Conservation (phyloP, 2,329 filamentous ascomycete genomes). For the Colletotrichum viniferum region DNA sequence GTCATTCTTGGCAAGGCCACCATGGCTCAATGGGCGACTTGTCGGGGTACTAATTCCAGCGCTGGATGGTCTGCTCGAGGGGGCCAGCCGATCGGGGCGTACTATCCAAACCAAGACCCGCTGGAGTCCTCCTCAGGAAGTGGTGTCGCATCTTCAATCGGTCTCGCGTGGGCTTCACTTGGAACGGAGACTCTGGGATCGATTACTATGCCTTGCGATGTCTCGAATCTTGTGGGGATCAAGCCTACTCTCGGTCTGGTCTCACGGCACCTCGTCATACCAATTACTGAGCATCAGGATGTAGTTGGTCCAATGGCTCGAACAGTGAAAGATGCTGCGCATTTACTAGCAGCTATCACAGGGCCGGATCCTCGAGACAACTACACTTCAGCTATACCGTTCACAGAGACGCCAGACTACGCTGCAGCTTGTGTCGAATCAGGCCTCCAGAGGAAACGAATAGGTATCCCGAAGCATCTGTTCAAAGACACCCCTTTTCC, state of each 20-base stretch:
- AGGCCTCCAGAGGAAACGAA: slow-evolving; percentile 59
- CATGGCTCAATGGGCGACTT: slow-evolving; percentile 69
- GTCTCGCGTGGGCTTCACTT: slow-evolving; percentile 55
- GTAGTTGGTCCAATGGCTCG: slow-evolving; percentile 69
- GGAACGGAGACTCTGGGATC: slow-evolving; percentile 65
- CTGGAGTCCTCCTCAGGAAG: slow-evolving; percentile 66
- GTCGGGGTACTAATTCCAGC: slow-evolving; percentile 57
- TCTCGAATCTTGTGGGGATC: slow-evolving; percentile 70
- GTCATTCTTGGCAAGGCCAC: slow-evolving; percentile 72
- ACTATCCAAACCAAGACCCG: slow-evolving; percentile 66
- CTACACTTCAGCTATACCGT: slow-evolving; percentile 66
- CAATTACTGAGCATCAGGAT: slow-evolving; percentile 68
- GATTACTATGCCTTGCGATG: slow-evolving; percentile 58
- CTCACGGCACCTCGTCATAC: slow-evolving; percentile 66
- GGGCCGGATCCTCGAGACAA: slow-evolving; percentile 66
- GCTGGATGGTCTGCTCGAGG: slow-evolving; percentile 70
- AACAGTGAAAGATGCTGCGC: slow-evolving; percentile 68
- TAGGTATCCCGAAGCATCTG: slow-evolving; percentile 68
- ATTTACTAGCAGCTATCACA: slow-evolving; percentile 66
- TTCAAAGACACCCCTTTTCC: slow-evolving; percentile 21
- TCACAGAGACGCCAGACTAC: slow-evolving; percentile 58
- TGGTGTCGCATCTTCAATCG: slow-evolving; percentile 58
- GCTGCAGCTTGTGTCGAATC: slow-evolving; percentile 59
- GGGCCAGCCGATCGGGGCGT: slow-evolving; percentile 66
- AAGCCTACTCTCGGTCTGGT: slow-evolving; percentile 72